Conservation (phyloP, 1,139 yeast genomes). For the Protomyces gravidus region DNA sequence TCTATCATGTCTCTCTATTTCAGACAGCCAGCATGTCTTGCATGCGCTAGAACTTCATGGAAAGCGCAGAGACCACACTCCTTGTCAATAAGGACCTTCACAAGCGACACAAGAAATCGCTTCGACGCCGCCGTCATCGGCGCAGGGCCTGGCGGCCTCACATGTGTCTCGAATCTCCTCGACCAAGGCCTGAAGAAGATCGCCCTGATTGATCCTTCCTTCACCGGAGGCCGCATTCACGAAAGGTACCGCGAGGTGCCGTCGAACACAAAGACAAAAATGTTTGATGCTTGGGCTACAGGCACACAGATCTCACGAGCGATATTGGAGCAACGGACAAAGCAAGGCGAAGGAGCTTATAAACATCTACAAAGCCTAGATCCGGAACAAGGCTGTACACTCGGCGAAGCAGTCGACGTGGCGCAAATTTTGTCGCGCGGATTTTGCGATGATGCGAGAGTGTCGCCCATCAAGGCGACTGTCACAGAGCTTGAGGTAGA, state of each 20-base stretch:
- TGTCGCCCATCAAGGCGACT: constrained; percentile 5
- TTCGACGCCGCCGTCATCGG: constrained; percentile 26
- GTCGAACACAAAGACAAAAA: constrained; percentile 21
- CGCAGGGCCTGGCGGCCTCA: constrained; percentile 29
- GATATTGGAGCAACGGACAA: constrained; percentile 12
- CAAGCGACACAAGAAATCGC: not conserved
- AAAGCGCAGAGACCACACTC: too few relatives aligned
- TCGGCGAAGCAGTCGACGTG: constrained; percentile 20
- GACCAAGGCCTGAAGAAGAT: constrained; percentile 19
- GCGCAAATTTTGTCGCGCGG: constrained; percentile 22
- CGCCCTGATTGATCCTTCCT: constrained; percentile 18
- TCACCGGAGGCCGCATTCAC: constrained; percentile 25
- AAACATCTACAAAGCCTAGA: constrained; percentile 4
- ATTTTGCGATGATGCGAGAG: constrained; percentile 19
- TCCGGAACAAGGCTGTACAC: constrained; percentile 14
- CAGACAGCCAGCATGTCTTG: too few relatives aligned
- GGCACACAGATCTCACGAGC: constrained; percentile 12
- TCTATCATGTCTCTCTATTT: too few relatives aligned
- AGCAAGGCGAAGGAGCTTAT: constrained; percentile 4
- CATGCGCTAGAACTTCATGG: too few relatives aligned
- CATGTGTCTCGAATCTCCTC: constrained; percentile 16
- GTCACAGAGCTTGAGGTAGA: not conserved
- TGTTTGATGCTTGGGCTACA: constrained; percentile 27
- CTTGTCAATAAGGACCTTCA: constrained; percentile 1
- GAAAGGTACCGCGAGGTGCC: constrained; percentile 28